Base-by-base conservation (phyloP, 2,329 filamentous ascomycete species). In the Zalaria sp. region DNA sequence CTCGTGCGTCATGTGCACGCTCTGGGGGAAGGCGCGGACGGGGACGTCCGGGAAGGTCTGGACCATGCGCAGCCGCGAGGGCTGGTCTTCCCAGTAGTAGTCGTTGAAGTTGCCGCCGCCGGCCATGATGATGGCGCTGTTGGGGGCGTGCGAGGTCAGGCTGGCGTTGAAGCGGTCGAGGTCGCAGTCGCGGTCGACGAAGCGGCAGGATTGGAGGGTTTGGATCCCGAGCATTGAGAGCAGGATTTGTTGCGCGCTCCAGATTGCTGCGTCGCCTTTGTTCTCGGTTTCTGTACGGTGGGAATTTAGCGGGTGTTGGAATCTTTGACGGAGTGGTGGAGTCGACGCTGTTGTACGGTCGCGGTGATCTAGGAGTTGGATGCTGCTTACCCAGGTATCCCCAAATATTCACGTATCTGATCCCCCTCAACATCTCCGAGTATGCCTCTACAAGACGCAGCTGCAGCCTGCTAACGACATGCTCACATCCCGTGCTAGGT, bases 51-150 rank as follows among this genome's bases (percentile, higher is more conserved):
- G 37, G 35, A 42, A 42, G 35, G 37, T 35, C 25, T 42, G 34
- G 40, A 42, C 38, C 40, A 42, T 42, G 8, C 18, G 28, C 4
- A 42, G 37, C 35, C 40, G 34, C 5, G 40, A 42, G 1, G 40
- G 40, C 35, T 42, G 40, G 5, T 42, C 40, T 31, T 42, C 40
- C 40, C 40, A 42, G n/a, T 42, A 42, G 25, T 42, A 42, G 40
- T 42, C 40, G 40, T 42, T 42, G 40, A 42, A 42, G 35, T 42
- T 42, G 40, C 40, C 40, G 25, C 40, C 40, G 9, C 40, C 40
- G 11, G 40, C 40, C 40, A 40, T 36, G 34, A 41, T 27, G 26
- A 38, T 44, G 27, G 37, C 41, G 18, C 34, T 36, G 27, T 40
- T 37, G 7, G 38, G 38, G 26, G 41, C 41, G 42, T 40, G 38